Percentiles rank a stretch among this genome's conserved stretches.
phyloP scores from a whole-genome alignment of 352 stramenopile genomes.

The Globisporangium cederbergense region DNA sequence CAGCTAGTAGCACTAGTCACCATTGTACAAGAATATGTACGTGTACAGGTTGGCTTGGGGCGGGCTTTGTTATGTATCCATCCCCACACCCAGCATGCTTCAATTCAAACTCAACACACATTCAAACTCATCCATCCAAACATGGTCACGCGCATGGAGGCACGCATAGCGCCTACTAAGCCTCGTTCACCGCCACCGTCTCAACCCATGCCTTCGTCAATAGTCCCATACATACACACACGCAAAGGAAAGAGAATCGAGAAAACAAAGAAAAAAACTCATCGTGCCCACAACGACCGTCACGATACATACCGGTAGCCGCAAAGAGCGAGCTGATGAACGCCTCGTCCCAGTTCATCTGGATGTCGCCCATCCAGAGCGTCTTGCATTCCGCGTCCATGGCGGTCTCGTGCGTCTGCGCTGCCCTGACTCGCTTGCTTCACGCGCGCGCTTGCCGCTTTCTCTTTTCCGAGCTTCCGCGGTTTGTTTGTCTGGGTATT shows the following conservation, averaged over 20 bases:
- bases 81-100: background rate
- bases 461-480: conserved; percentile 16
- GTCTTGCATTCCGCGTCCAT: conserved; percentile 77
- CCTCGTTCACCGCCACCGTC: background rate
- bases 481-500: conserved; percentile 2
- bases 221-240: background rate
- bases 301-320: conserved; percentile 41
- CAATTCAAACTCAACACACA: conserved; percentile 4
- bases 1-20: background rate
- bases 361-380: conserved; percentile 89
- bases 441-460: conserved; percentile 8
- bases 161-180: background rate
- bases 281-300: background rate
- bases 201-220: background rate
- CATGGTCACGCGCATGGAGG: background rate
- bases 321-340: conserved; percentile 87
- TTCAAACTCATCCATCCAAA: background rate
- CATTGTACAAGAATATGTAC: background rate
- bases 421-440: conserved; percentile 15
- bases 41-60: no score
- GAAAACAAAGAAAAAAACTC: background rate
- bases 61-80: conserved; percentile 5
- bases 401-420: conserved; percentile 4
- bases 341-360: conserved; percentile 88
- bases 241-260: background rate